phyloP scores from a whole-genome alignment of 768 basidiomycete genomes.

The Dendrothele bispora region DNA sequence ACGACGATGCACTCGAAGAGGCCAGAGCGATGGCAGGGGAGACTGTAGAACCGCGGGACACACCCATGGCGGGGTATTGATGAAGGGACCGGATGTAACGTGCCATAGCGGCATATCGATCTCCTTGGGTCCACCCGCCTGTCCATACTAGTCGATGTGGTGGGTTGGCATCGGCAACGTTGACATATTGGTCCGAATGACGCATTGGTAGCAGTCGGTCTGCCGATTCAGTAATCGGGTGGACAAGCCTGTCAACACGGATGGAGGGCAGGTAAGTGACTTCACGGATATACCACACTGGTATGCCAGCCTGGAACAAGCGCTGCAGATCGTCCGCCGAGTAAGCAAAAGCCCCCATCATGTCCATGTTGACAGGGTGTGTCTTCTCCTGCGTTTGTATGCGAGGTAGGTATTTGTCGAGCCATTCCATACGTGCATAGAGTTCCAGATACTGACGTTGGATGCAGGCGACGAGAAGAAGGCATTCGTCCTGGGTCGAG shows the following conservation, averaged over 20 bases:
- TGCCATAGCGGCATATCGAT: neutral
- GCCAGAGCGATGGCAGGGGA: too few species aligned
- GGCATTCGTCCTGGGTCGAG: neutral
- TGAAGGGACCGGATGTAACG: neutral
- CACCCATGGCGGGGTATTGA: too few species aligned
- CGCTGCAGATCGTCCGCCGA: neutral
- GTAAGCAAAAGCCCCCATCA: neutral
- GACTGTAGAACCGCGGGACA: too few species aligned
- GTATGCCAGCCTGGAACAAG: neutral
- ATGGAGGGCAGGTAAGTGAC: neutral
- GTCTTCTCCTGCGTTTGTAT: neutral
- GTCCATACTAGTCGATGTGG: neutral
- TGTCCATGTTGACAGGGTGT: neutral
- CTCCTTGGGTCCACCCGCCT: neutral
- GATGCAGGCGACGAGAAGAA: neutral
- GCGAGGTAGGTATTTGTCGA: neutral
- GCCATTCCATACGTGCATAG: neutral
- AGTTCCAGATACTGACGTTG: neutral
- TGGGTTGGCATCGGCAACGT: neutral
- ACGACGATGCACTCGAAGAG: too few species aligned
- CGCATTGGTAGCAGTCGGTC: neutral
- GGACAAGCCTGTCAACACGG: neutral
- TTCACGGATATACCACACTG: constrained; percentile 1
- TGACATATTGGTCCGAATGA: neutral
- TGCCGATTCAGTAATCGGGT: neutral